Evolutionary conservation across 2,329 filamentous ascomycete species (phyloP).

Genomic region (Nemania bipapillata): DNA sequence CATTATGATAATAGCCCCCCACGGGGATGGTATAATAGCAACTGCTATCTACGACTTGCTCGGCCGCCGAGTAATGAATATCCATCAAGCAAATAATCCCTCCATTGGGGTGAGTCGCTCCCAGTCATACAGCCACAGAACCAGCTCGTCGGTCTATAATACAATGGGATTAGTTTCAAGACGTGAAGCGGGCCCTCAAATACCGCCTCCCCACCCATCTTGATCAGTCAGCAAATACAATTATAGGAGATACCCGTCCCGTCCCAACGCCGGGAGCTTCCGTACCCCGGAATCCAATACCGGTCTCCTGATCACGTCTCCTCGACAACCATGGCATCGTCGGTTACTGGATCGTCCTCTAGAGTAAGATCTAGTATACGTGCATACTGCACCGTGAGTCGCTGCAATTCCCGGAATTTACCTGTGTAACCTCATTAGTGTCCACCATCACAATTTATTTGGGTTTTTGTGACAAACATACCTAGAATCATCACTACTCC

Average conservation of each 20-base stretch:
- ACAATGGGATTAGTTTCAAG: conserved; percentile 30
- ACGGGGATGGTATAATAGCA: conserved; percentile 6
- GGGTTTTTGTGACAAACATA: conserved; percentile 59
- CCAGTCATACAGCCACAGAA: conserved; percentile 29
- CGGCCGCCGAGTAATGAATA: not conserved
- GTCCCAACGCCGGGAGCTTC: conserved; percentile 33
- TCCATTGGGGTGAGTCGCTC: conserved; percentile 7
- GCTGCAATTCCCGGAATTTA: conserved; percentile 93
- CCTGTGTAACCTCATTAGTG: conserved; percentile 63
- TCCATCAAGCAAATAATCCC: conserved; percentile 17
- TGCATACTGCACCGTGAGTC: conserved; percentile 94
- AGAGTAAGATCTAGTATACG: conserved; percentile 75
- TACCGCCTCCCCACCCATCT: not conserved
- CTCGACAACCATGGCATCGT: conserved; percentile 53
- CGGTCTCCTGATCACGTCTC: conserved; percentile 40
- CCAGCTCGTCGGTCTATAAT: conserved; percentile 32
- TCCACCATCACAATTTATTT: conserved; percentile 9
- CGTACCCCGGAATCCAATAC: conserved; percentile 15
- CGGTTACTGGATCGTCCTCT: conserved; percentile 57
- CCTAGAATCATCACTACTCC: conserved; percentile 93
- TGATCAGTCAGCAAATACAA: conserved; percentile 8
- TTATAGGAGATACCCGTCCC: conserved; percentile 7
- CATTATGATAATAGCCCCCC: not conserved
- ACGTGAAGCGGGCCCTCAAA: conserved; percentile 6
- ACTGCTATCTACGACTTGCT: conserved; percentile 4